phyloP scores from a whole-genome alignment of 2,329 filamentous ascomycete species.

The Calycina herbarum region DNA sequence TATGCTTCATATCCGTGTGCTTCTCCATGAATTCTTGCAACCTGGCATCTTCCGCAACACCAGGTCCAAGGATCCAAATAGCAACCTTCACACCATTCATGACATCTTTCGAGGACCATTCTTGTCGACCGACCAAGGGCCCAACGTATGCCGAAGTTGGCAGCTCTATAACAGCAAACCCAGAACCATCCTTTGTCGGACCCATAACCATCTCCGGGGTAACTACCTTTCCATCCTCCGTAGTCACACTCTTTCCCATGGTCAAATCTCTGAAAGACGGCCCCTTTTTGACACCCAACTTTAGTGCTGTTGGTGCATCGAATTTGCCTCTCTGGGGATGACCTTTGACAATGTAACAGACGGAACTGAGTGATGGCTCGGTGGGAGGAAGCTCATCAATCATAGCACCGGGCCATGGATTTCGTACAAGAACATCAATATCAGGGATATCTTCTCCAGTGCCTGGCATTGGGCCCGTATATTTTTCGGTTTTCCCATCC shows the following conservation, averaged over 20 bases:
- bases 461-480: conserved; percentile 66
- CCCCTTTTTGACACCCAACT: conserved; percentile 62
- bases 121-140: conserved; percentile 65
- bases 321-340: conserved; percentile 81
- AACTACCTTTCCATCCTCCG: conserved; percentile 65
- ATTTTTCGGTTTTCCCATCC: conserved; percentile 65
- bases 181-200: conserved; percentile 63
- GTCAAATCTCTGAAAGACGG: conserved; percentile 61
- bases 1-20: conserved; percentile 64
- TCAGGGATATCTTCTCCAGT: conserved; percentile 53
- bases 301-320: conserved; percentile 61
- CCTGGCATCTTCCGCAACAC: conserved; percentile 60
- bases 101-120: conserved; percentile 66
- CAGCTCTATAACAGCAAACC: conserved; percentile 78
- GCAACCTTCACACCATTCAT: conserved; percentile 68
- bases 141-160: conserved; percentile 70
- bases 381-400: conserved; percentile 68
- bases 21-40: conserved; percentile 70
- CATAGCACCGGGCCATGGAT: conserved; percentile 74
- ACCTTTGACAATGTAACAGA: conserved; percentile 85
- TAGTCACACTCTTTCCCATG: conserved; percentile 61
- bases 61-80: conserved; percentile 79
- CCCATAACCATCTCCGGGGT: conserved; percentile 87
- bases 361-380: conserved; percentile 61
- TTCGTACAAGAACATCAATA: conserved; percentile 69